These are phyloP conservation scores for Pseudophaeomoniella oleicola DNA, from an alignment of 2,329 filamentous ascomycete genomes.

Conservation along the genomic window DNA sequence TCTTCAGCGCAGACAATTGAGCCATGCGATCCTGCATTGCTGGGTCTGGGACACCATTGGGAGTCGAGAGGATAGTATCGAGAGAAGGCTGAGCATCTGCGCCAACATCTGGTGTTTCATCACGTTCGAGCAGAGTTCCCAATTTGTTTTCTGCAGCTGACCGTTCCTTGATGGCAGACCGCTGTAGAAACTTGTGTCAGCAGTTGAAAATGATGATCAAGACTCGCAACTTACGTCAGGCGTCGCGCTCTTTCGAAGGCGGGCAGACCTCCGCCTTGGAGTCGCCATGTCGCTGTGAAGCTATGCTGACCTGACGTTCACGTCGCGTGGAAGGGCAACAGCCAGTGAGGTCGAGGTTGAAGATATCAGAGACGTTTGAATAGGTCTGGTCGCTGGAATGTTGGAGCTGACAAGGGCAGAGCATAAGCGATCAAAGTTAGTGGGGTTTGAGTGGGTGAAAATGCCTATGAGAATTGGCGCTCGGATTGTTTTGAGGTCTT, in stretches of 20 bases:
- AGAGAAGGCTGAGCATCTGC: conserved; percentile 13
- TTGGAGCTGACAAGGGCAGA: too few relatives aligned
- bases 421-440: too few relatives aligned
- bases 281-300: conserved; percentile 7
- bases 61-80: conserved; percentile 17
- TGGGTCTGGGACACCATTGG: conserved; percentile 13
- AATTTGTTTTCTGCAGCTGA: conserved; percentile 19
- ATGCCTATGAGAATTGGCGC: background rate
- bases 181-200: conserved; percentile 3
- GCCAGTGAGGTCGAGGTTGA: background rate
- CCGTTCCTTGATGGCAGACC: conserved; percentile 9
- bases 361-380: background rate
- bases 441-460: background rate
- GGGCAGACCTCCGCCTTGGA: conserved; percentile 10
- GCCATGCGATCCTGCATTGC: conserved; percentile 17
- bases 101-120: conserved; percentile 24
- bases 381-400: background rate
- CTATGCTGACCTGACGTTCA: background rate
- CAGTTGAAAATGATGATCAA: background rate
- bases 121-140: conserved; percentile 30
- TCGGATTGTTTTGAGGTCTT: background rate
- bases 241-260: conserved; percentile 5
- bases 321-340: background rate
- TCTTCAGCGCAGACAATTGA: conserved; percentile 27
- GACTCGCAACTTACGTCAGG: conserved; percentile 4